phyloP scores from a whole-genome alignment of 2,329 filamentous ascomycete species.

The Blumeriella jaapii region DNA sequence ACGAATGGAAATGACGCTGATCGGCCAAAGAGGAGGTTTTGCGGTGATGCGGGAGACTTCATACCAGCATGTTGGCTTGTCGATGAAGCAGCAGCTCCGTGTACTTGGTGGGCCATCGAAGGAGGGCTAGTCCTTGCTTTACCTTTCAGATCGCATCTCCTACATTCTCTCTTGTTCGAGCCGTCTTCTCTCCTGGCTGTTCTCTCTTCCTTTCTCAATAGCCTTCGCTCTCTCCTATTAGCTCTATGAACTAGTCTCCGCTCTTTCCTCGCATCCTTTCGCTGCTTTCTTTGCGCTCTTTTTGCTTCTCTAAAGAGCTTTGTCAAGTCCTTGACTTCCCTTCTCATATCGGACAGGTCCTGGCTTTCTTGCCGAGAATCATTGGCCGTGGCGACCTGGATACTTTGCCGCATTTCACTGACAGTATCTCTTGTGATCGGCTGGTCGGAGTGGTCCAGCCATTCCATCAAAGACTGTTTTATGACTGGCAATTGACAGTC shows the following conservation, averaged over 20 bases:
- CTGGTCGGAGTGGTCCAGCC: conserved; percentile 39
- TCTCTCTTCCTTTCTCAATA: conserved; percentile 19
- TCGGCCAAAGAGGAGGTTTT: conserved; percentile 10
- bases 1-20: conserved; percentile 6
- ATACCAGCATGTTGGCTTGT: background rate
- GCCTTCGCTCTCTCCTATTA: conserved; percentile 13
- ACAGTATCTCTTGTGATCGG: conserved; percentile 37
- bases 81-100: background rate
- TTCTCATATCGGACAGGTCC: conserved; percentile 31
- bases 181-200: conserved; percentile 27
- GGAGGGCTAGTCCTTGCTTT: background rate
- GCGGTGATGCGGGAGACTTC: background rate
- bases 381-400: conserved; percentile 31
- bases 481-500: conserved; percentile 38
- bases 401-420: conserved; percentile 31
- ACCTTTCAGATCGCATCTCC: conserved; percentile 12
- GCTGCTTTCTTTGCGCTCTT: conserved; percentile 27
- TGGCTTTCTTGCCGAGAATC: conserved; percentile 9
- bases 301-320: conserved; percentile 34
- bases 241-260: conserved; percentile 7
- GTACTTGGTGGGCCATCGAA: conserved; percentile 1
- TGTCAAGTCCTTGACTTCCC: conserved; percentile 35
- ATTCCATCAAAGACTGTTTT: conserved; percentile 34
- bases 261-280: conserved; percentile 20
- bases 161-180: conserved; percentile 18